Conservation (phyloP, 1,284 basidiomycete species). For the Sutorius eximius region DNA sequence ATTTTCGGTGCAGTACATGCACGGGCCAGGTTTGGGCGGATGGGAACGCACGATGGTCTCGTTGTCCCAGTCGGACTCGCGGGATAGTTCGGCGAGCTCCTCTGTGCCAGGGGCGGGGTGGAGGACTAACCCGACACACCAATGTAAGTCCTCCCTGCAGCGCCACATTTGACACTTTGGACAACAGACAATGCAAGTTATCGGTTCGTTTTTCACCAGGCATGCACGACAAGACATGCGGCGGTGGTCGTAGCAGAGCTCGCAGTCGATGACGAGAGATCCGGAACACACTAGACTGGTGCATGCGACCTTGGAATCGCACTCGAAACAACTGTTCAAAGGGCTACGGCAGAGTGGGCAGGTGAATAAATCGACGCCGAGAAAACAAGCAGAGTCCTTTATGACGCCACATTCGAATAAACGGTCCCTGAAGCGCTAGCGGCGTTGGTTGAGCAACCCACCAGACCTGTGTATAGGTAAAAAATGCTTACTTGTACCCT, state of each 20-base stretch:
- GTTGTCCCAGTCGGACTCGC: conserved; percentile 6
- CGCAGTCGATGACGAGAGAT: not conserved
- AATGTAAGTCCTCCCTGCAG: conserved; percentile 15
- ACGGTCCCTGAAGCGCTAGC: conserved; percentile 18
- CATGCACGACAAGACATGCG: conserved; percentile 15
- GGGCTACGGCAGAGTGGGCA: conserved; percentile 15
- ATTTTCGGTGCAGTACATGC: not conserved
- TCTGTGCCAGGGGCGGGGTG: conserved; percentile 11
- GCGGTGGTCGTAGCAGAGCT: conserved; percentile 7
- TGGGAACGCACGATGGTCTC: conserved; percentile 17
- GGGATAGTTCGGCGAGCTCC: conserved; percentile 7
- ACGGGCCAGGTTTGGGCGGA: conserved; percentile 11
- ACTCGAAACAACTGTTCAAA: conserved; percentile 15
- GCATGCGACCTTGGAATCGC: conserved; percentile 16
- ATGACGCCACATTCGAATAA: conserved; percentile 5
- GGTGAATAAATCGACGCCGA: conserved; percentile 19
- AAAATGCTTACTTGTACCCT: conserved; percentile 5
- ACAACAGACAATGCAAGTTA: conserved; percentile 14
- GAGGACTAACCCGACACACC: conserved; percentile 19
- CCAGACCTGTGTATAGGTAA: not conserved
- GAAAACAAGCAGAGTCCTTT: conserved; percentile 7
- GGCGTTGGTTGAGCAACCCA: not conserved
- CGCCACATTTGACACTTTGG: conserved; percentile 8
- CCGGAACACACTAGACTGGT: not conserved
- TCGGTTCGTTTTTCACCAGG: not conserved